Base-by-base conservation (phyloP, 495 filamentous ascomycete species). In the Trichoderma reesei region DNA sequence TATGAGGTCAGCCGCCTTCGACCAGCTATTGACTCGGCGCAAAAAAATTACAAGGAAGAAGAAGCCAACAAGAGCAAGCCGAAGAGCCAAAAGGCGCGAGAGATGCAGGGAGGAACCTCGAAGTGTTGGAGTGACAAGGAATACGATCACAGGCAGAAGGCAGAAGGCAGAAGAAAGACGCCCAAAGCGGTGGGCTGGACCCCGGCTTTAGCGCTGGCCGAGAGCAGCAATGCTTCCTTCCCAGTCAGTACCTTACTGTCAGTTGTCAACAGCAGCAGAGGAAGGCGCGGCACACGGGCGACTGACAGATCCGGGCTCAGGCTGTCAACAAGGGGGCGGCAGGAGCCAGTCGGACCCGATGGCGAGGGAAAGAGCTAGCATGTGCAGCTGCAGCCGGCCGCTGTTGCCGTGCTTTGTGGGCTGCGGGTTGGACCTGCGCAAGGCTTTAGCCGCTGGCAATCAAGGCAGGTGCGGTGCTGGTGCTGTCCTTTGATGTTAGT, bases 31-130 rank as follows among this genome's bases (percentile, higher is more conserved):
- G 26, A 26, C 26, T 26, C 26, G 26, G 26, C 26, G 26, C 26
- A 26, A 46, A 46, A 46, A 5, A 16, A 16, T 9, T 9, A 46
- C 16, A 18, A 46, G 13, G 42, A 14, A 46, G 7, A 46, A 5
- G 16, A 16, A 46, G 1, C 13, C 13, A 46, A 46, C 42, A 46
- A 16, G 13, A 10, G 42, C 42, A 16, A 46, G 42, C 42, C 1
- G 38, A 39, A 39, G 38, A 26, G 26, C 26, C 26, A 26, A 26
- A 26, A 26, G 26, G 26, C 26, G 26, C 26, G 44, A 4, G 9
- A 56, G 51, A 56, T 26, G 51, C 51, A 56, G 51, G 51, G 51
- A 56, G 51, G 51, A 20, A 56, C 51, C 51, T 56, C 26, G 26
- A 26, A 1, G 26, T 26, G 26, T 26, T 26, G 26, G 26, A 26